Conservation (phyloP, 805 yeast species). For the Myxozyma lipomycoides region DNA sequence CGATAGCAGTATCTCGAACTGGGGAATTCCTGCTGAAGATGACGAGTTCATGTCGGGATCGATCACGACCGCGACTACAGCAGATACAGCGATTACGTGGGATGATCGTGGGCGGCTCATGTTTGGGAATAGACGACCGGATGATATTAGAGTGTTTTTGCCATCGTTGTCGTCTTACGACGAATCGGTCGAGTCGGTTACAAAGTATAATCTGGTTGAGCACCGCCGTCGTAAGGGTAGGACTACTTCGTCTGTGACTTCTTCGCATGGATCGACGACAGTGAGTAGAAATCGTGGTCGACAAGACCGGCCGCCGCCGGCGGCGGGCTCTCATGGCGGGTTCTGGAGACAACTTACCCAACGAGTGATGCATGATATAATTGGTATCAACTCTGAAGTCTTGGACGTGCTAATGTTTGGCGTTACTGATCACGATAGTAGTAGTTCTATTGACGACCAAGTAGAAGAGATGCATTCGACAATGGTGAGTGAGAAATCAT, state of each 20-base stretch:
- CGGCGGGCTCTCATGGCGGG: constrained; percentile 1
- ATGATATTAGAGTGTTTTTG: background rate
- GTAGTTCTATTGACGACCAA: constrained; percentile 6
- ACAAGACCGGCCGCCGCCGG: background rate
- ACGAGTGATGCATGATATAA: constrained; percentile 32
- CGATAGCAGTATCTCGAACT: constrained; percentile 10
- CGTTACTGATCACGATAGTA: too few species aligned
- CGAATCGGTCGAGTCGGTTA: background rate
- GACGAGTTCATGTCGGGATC: constrained; percentile 3
- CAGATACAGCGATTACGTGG: background rate
- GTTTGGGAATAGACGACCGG: background rate
- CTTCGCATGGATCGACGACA: background rate
- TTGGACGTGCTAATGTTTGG: constrained; percentile 37
- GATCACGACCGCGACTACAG: background rate
- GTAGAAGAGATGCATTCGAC: background rate
- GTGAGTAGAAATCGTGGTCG: background rate
- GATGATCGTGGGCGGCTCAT: background rate
- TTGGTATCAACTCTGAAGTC: constrained; percentile 38
- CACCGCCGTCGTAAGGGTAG: background rate
- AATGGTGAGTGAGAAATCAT: background rate
- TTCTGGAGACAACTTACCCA: constrained; percentile 27
- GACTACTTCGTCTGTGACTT: background rate
- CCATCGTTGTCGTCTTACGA: background rate
- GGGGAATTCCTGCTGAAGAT: constrained; percentile 19
- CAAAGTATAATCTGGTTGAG: constrained; percentile 3